phyloP scores from a whole-genome alignment of 345 rosid species.

The Rhodomyrtus tomentosa region DNA sequence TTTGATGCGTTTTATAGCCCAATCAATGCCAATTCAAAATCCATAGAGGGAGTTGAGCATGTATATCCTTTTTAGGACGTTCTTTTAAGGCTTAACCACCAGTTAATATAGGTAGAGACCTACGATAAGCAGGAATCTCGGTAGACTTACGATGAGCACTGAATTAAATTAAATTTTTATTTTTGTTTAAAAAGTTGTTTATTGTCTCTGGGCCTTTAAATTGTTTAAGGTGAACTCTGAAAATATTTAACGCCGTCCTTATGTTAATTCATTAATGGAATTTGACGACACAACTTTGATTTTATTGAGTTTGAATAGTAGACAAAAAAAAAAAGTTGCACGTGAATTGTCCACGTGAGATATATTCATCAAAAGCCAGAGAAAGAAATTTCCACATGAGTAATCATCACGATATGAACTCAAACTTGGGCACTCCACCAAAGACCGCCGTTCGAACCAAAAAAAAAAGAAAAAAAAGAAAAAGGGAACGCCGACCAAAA shows the following conservation, averaged over 20 bases:
- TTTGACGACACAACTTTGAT: too few relatives aligned
- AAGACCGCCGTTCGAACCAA: background rate
- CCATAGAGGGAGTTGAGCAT: background rate
- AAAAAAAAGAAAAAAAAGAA: too few relatives aligned
- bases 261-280: too few relatives aligned
- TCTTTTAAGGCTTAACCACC: rapidly evolving
- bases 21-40: background rate
- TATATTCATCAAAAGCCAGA: background rate
- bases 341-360: background rate
- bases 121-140: rapidly evolving
- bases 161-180: background rate
- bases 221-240: background rate
- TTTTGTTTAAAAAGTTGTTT: background rate
- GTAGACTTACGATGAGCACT: background rate
- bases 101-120: rapidly evolving
- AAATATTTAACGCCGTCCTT: too few relatives aligned
- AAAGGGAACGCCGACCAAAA: too few relatives aligned
- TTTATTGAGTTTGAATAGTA: background rate
- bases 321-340: background rate
- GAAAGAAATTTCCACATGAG: background rate
- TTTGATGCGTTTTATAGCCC: too few relatives aligned
- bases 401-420: background rate
- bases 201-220: rapidly evolving
- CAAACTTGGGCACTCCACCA: background rate
- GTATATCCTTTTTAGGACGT: background rate